Evolutionary conservation across 495 filamentous ascomycete genomes (phyloP).

Genomic region (Lophiostoma macrostomum): DNA sequence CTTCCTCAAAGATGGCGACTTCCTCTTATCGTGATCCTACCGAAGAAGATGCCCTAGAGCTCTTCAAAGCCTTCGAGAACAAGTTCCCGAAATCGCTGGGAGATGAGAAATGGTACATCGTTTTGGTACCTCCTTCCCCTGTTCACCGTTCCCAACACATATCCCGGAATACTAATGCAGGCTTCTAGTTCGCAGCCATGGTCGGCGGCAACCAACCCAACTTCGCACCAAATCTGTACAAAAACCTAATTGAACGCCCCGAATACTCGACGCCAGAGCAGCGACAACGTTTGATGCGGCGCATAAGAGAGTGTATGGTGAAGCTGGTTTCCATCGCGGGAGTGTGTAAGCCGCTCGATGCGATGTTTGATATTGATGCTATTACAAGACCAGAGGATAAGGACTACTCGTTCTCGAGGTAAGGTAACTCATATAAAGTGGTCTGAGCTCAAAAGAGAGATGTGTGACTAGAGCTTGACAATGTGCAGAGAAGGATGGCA

Average conservation of each 20-base stretch:
- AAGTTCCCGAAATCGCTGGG: conserved; percentile 51
- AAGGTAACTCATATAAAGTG: not conserved
- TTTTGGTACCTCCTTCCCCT: conserved; percentile 42
- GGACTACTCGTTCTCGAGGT: conserved; percentile 41
- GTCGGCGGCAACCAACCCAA: conserved; percentile 34
- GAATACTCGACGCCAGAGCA: conserved; percentile 33
- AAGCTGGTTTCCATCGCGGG: conserved; percentile 37
- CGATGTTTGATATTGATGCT: conserved; percentile 37
- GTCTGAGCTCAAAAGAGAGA: not conserved
- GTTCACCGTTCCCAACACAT: too few species aligned
- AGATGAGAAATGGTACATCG: conserved; percentile 56
- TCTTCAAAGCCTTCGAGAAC: conserved; percentile 53
- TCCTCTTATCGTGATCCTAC: too few species aligned
- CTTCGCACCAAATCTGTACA: conserved; percentile 36
- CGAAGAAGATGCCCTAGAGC: conserved; percentile 35
- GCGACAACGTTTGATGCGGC: conserved; percentile 37
- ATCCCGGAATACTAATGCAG: not conserved
- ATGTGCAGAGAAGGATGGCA: conserved; percentile 38
- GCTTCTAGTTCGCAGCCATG: conserved; percentile 25
- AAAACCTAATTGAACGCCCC: conserved; percentile 33
- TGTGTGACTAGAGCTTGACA: not conserved
- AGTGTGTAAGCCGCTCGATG: conserved; percentile 37
- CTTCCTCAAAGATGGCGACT: too few species aligned
- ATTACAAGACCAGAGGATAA: conserved; percentile 37
- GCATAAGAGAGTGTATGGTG: conserved; percentile 39